Evolutionary conservation across 2,329 filamentous ascomycete species (phyloP), one percentile per base, ranked within the genome.

Genomic region (Diaporthe ilicicola): DNA sequence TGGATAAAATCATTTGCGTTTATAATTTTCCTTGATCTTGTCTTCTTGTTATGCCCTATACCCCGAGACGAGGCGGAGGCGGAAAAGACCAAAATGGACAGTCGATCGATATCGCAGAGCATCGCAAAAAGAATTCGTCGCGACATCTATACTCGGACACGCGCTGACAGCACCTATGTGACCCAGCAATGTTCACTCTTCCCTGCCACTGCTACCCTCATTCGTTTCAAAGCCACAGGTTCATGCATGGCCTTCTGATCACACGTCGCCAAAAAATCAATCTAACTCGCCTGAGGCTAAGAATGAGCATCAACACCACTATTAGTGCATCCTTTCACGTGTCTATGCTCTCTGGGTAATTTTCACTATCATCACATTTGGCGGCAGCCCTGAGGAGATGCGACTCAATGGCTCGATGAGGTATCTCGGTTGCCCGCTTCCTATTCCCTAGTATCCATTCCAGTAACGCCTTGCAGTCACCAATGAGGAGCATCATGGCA

Each of bases 41-140:
- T 64, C 53, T 67, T 72, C 46, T 39, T 61, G 67, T 68, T 59
- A 48, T 56, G 53, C 67, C 67, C 67, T 70, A 72, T 72, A 72
- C 70, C 70, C 70, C 70, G 51, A 69, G 61, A 61, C 39, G 42
- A 67, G 59, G 70, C 29, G 37, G 46, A 53, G 42, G 34, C 59
- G 55, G 32, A 53, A 48, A 48, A 70, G 61, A 59, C 68, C 67
- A 70, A 48, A 70, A 67, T 54, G 67, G 22, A 54, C 62, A 34
- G 54, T 69, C 67, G 56, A 70, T 46, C 65, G 37, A 61, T 70
- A 39, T 64, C 65, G 29, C 53, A 39, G 42, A 37, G 59, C 42
- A 62, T 44, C 32, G 24, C 32, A 61, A 44, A 39, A 32, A 59
- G 42, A 32, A 39, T 34, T 13, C 27, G 59, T 67, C 46, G 37